Evolutionary conservation across 2,329 filamentous ascomycete species (phyloP).

Genomic region (Colletotrichum kahawae): DNA sequence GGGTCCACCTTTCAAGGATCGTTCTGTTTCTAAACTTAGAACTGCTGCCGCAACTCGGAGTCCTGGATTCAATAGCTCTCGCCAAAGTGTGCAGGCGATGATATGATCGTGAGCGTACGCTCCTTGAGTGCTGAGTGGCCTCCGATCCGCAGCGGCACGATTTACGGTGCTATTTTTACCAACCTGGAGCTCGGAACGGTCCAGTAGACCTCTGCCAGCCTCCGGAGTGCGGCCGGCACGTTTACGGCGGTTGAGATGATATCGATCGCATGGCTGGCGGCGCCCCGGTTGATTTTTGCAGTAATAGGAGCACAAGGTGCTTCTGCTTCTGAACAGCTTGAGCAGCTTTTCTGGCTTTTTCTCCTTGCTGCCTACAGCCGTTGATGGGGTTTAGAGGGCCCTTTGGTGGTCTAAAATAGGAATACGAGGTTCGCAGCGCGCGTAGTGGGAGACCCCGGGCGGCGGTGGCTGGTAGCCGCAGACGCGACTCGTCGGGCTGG

Average conservation of each 20-base stretch:
- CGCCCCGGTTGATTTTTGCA: neutral
- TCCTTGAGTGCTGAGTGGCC: neutral
- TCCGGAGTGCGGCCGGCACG: neutral
- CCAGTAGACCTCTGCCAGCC: neutral
- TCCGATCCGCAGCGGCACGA: neutral
- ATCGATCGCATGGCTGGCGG: neutral
- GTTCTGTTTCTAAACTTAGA: slow-evolving; percentile 11
- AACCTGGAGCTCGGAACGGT: neutral
- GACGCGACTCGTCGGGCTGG: neutral
- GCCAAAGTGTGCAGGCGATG: neutral
- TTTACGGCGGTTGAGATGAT: neutral
- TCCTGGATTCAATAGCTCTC: neutral
- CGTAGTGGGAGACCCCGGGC: neutral
- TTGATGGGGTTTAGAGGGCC: neutral
- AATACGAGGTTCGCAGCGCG: slow-evolving; percentile 12
- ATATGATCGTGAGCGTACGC: neutral
- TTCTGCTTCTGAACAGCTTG: neutral
- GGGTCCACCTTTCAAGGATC: neutral
- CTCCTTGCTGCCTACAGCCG: slow-evolving; percentile 8
- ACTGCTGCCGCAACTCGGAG: neutral
- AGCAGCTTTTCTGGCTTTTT: slow-evolving; percentile 4
- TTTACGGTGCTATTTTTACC: neutral
- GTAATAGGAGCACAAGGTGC: neutral
- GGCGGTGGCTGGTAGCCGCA: neutral
- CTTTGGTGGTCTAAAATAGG: neutral